A percentile compares a stretch with the other conserved stretches of the same genome.
These are phyloP conservation scores for Trichoderma brevicompactum DNA, from an alignment of 2,329 filamentous ascomycete genomes.

Conservation along the genomic window DNA sequence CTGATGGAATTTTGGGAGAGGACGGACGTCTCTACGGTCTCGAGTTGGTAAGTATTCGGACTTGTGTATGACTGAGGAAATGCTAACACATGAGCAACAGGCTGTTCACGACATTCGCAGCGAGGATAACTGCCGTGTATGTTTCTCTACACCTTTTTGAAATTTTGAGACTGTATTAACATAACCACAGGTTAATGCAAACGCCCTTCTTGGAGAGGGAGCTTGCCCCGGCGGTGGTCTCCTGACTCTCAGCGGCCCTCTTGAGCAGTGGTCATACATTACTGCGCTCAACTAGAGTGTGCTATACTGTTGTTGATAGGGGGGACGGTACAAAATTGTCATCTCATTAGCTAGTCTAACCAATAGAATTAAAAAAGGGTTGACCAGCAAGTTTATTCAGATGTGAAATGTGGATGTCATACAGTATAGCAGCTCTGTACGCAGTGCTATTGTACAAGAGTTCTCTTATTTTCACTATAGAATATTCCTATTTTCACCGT, in stretches of 20 bases:
- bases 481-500: not conserved
- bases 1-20: not conserved
- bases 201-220: not conserved
- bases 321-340: too few species aligned
- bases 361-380: too few species aligned
- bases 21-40: conserved; percentile 5
- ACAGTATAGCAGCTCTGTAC: too few species aligned
- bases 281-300: not conserved
- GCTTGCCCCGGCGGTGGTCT: conserved; percentile 3
- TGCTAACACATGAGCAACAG: not conserved
- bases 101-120: not conserved
- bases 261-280: conserved; percentile 10
- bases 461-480: not conserved
- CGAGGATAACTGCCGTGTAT: not conserved
- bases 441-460: not conserved
- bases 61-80: fast-evolving
- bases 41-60: not conserved
- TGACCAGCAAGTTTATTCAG: too few species aligned
- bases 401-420: too few species aligned
- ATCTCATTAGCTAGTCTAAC: too few species aligned
- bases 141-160: not conserved
- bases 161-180: not conserved
- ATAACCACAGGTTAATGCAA: not conserved
- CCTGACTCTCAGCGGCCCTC: not conserved
- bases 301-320: too few species aligned